Conservation (phyloP, 805 yeast genomes). For the Metschnikowia koreensis region DNA sequence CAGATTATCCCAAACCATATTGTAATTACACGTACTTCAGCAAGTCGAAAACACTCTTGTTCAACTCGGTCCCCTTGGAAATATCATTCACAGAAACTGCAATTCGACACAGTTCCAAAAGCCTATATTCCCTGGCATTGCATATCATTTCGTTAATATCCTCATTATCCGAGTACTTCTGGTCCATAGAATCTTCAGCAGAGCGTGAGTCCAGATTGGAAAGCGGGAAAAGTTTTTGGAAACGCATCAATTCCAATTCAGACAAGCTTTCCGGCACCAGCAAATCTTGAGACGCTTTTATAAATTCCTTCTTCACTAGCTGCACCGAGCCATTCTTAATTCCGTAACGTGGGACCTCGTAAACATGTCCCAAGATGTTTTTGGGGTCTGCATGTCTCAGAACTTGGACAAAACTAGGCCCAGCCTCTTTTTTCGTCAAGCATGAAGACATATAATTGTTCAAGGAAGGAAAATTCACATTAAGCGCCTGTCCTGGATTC, state of each 20-base stretch:
- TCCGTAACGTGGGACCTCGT: constrained; percentile 8
- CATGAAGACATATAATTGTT: constrained; percentile 25
- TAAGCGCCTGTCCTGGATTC: constrained; percentile 14
- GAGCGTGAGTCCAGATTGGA: neutral
- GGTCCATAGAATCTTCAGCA: neutral
- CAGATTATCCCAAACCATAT: neutral
- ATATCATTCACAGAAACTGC: constrained; percentile 13
- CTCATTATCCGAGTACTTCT: neutral
- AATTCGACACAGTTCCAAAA: constrained; percentile 10
- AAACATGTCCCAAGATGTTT: constrained; percentile 8
- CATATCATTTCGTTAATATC: neutral
- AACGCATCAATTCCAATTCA: constrained; percentile 8
- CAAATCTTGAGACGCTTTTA: constrained; percentile 7
- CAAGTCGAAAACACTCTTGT: neutral
- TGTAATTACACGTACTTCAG: neutral
- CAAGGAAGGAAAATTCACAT: constrained; percentile 30
- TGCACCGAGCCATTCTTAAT: neutral
- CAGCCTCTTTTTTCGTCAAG: constrained; percentile 11
- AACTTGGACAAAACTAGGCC: constrained; percentile 12
- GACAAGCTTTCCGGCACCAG: constrained; percentile 1
- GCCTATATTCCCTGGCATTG: constrained; percentile 7
- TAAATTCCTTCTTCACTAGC: neutral
- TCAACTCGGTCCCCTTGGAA: constrained; percentile 10
- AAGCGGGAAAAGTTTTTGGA: constrained; percentile 2
- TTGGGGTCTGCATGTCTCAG: neutral